Evolutionary conservation across 495 filamentous ascomycete species (phyloP).

Genomic region (Penicillium ucsense): DNA sequence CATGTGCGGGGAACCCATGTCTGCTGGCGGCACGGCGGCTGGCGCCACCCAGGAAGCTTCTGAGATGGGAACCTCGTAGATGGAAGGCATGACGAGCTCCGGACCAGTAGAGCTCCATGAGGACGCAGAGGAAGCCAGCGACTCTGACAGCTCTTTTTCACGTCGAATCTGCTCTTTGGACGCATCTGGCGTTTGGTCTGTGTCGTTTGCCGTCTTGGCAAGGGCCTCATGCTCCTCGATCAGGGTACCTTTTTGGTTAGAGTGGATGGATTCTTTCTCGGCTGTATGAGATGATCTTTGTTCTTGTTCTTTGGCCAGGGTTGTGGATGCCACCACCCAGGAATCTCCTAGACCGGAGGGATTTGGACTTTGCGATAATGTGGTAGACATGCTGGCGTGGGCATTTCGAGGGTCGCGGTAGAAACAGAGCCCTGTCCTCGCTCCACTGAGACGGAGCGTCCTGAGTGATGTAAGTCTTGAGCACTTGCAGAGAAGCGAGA

Average conservation of each 20-base stretch:
- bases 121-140: constrained; percentile 19
- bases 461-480: background rate
- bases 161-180: background rate
- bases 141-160: constrained; percentile 11
- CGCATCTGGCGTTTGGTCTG: background rate
- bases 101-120: constrained; percentile 28
- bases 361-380: constrained; percentile 12
- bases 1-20: constrained; percentile 5
- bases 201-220: background rate
- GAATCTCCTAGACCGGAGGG: constrained; percentile 27
- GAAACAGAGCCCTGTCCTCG: background rate
- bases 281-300: background rate
- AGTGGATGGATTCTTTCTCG: background rate
- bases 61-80: constrained; percentile 26
- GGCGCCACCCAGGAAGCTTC: constrained; percentile 35
- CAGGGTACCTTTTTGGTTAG: background rate
- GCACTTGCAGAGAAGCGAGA: no score
- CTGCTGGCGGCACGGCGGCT: constrained; percentile 11
- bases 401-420: constrained; percentile 8
- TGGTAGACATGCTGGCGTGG: constrained; percentile 18
- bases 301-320: constrained; percentile 7
- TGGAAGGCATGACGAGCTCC: constrained; percentile 39
- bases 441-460: background rate
- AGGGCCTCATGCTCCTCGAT: background rate
- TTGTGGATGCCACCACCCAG: constrained; percentile 27